Percentiles rank a stretch among this genome's conserved stretches.
These are phyloP conservation scores for Phytophthora megakarya DNA, from an alignment of 352 stramenopile species.

Conservation along the genomic window DNA sequence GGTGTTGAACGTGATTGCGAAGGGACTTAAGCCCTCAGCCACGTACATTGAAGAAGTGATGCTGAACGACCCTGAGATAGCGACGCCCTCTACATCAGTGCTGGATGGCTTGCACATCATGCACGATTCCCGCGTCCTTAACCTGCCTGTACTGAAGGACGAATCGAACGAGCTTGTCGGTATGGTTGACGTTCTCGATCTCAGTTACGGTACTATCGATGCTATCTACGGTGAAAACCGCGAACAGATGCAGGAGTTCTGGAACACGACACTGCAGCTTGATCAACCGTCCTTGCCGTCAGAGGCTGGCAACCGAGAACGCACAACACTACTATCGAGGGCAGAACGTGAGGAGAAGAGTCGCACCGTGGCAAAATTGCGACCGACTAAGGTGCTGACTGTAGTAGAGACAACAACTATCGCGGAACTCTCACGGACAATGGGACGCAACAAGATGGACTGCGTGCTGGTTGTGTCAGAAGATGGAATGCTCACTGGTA, in stretches of 20 bases:
- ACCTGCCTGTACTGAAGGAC: slow-evolving; percentile 78
- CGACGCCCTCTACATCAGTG: slow-evolving; percentile 68
- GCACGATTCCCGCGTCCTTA: slow-evolving; percentile 84
- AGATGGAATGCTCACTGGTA: slow-evolving; percentile 91
- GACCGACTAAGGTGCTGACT: slow-evolving; percentile 90
- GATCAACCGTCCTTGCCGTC: slow-evolving; percentile 60
- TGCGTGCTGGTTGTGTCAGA: slow-evolving; percentile 93
- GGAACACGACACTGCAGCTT: slow-evolving; percentile 84
- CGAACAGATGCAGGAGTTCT: slow-evolving; percentile 91
- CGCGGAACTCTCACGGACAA: slow-evolving; percentile 84
- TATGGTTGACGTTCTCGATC: slow-evolving; percentile 82
- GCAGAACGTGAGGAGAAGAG: slow-evolving; percentile 71
- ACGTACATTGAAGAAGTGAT: slow-evolving; percentile 93
- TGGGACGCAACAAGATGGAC: slow-evolving; percentile 91
- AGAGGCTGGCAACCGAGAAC: slow-evolving; percentile 46
- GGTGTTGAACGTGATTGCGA: slow-evolving; percentile 95
- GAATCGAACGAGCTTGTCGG: slow-evolving; percentile 71
- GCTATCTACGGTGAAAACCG: slow-evolving; percentile 87
- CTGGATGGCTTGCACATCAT: slow-evolving; percentile 89
- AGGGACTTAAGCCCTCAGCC: slow-evolving; percentile 85
- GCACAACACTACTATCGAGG: slow-evolving; percentile 62
- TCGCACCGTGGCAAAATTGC: slow-evolving; percentile 80
- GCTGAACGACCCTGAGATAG: slow-evolving; percentile 85
- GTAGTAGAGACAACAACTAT: slow-evolving; percentile 80
- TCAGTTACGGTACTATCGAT: slow-evolving; percentile 90